A percentile compares a stretch with the other conserved stretches of the same genome.
These are phyloP conservation scores for Brassica carinata DNA, from an alignment of 345 rosid genomes.

Conservation along the genomic window DNA sequence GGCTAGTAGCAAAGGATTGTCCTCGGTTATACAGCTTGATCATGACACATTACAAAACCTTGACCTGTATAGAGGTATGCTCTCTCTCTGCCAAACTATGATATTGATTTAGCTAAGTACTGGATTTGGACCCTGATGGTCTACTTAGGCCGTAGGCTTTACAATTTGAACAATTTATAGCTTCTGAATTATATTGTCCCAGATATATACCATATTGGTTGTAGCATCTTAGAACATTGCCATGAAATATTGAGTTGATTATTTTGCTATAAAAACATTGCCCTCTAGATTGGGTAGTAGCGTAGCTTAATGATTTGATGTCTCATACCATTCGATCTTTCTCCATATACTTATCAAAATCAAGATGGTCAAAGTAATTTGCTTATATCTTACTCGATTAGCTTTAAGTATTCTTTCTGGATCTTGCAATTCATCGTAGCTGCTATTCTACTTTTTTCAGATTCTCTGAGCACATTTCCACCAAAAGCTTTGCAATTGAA, in stretches of 20 bases:
- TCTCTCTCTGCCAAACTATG: slow-evolving; percentile 12
- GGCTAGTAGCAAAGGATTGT: slow-evolving; percentile 77
- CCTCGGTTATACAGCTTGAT: slow-evolving; percentile 77
- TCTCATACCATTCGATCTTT: background rate
- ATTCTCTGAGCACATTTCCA: slow-evolving; percentile 73
- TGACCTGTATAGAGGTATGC: slow-evolving; percentile 77
- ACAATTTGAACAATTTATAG: background rate
- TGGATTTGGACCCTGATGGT: slow-evolving; percentile 4
- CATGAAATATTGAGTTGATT: background rate
- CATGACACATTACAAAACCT: slow-evolving; percentile 83
- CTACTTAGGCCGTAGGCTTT: slow-evolving; percentile 15
- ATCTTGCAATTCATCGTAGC: slow-evolving; percentile 11
- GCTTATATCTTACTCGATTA: slow-evolving; percentile 9
- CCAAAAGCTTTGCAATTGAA: slow-evolving; percentile 68
- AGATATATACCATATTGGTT: slow-evolving; percentile 10
- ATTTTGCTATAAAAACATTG: background rate
- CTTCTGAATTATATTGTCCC: background rate
- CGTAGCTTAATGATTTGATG: background rate
- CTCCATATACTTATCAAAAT: slow-evolving; percentile 5
- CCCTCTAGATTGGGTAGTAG: background rate
- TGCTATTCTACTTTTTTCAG: slow-evolving; percentile 45
- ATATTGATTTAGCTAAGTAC: slow-evolving; percentile 15
- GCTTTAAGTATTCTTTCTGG: slow-evolving; percentile 10
- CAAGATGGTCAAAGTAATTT: slow-evolving; percentile 7
- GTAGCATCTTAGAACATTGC: slow-evolving; percentile 20